Evolutionary conservation across 257 asterid genomes (phyloP).

Genomic region (Ehretia macrophylla): DNA sequence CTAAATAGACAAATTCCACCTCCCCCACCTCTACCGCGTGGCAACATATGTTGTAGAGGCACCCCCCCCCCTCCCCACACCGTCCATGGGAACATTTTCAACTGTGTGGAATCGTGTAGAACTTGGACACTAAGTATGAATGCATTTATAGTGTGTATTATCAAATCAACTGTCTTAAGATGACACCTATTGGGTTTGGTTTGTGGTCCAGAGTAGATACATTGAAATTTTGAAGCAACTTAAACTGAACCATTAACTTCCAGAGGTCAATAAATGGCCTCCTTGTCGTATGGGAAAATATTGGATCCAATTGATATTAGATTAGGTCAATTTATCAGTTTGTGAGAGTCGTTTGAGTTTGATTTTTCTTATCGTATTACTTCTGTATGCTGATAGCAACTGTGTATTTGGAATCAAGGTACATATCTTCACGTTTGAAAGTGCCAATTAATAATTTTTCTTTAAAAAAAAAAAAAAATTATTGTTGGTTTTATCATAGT

Average conservation of each 20-base stretch:
- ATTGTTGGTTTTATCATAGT: no score
- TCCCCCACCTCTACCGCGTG: not conserved
- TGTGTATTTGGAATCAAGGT: no score
- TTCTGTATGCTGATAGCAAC: no score
- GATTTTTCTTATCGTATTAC: no score
- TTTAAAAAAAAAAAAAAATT: no score
- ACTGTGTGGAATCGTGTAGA: slow-evolving; percentile 39
- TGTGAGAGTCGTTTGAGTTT: no score
- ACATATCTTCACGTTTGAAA: no score
- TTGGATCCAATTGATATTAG: no score
- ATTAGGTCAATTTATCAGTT: no score
- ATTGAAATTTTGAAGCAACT: not conserved
- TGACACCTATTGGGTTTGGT: slow-evolving; percentile 14
- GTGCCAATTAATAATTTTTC: no score
- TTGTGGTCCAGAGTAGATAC: slow-evolving; percentile 21
- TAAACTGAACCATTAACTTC: not conserved
- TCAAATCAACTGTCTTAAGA: slow-evolving; percentile 11
- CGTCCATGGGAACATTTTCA: slow-evolving; percentile 12
- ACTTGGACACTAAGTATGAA: slow-evolving; percentile 24
- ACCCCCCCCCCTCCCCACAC: slow-evolving; percentile 7
- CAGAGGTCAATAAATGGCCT: not conserved
- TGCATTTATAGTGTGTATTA: slow-evolving; percentile 30
- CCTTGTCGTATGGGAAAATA: no score
- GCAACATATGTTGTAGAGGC: not conserved
- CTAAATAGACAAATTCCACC: not conserved